Conservation (phyloP, 352 stramenopile species). For the Globisporangium acanthophoron region DNA sequence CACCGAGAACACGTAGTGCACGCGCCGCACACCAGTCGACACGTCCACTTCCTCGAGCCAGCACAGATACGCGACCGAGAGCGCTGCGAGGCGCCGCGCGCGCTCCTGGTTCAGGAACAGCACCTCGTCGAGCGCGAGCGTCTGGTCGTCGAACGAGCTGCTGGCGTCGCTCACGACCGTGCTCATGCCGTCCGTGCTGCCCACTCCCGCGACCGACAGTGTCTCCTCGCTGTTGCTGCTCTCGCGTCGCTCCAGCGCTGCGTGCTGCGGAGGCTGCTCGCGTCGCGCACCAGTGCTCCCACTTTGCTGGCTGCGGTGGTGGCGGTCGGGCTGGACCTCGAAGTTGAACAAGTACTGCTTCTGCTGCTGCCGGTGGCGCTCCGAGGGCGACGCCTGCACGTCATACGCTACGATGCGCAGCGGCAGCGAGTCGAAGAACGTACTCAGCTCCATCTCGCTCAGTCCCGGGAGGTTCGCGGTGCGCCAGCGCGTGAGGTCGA, state of each 20-base stretch:
- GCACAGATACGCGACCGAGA: slow-evolving; percentile 48
- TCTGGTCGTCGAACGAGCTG: slow-evolving; percentile 38
- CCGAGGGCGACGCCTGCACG: slow-evolving; percentile 10
- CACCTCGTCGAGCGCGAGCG: slow-evolving; percentile 21
- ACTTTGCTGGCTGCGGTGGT: slow-evolving; percentile 4
- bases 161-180: slow-evolving; percentile 48
- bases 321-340: slow-evolving; percentile 51
- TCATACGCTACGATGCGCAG: slow-evolving; percentile 76
- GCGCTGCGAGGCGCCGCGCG: slow-evolving; percentile 29
- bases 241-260: slow-evolving; percentile 6
- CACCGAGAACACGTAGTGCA: slow-evolving; percentile 63
- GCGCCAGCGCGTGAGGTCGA: slow-evolving; percentile 74
- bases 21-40: slow-evolving; percentile 42
- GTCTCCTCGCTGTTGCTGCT: slow-evolving; percentile 8
- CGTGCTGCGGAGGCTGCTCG: slow-evolving; percentile 9
- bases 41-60: slow-evolving; percentile 79
- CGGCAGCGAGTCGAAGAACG: slow-evolving; percentile 76
- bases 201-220: neutral
- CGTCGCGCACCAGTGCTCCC: neutral
- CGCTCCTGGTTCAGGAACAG: slow-evolving; percentile 39
- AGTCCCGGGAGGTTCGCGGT: slow-evolving; percentile 75
- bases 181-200: slow-evolving; percentile 22
- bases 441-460: slow-evolving; percentile 63
- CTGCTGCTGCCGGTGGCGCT: slow-evolving; percentile 40
- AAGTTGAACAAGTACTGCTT: slow-evolving; percentile 85